phyloP scores from a whole-genome alignment of 179 eudicot species.

The Actinidia chinensis region DNA sequence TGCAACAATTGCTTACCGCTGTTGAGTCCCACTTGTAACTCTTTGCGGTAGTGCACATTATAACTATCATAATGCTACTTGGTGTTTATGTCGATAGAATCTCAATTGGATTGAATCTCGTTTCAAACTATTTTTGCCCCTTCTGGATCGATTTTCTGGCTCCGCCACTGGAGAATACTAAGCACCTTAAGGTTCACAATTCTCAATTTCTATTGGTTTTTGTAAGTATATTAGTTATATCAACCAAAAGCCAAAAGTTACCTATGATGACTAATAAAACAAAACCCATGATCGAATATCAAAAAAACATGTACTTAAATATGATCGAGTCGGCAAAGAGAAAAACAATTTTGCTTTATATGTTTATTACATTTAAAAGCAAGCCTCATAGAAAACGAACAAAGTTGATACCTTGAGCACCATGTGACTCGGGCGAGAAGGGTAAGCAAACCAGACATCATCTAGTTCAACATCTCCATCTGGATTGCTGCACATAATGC shows the following conservation, averaged over 20 bases:
- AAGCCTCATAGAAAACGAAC: background rate
- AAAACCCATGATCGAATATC: background rate
- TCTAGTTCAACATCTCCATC: conserved; percentile 72
- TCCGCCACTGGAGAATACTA: background rate
- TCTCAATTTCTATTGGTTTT: background rate
- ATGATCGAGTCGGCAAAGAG: background rate
- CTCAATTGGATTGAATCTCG: too few relatives aligned
- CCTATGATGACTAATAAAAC: background rate
- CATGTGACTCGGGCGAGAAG: conserved; percentile 80
- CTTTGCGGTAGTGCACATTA: too few relatives aligned
- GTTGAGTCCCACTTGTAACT: too few relatives aligned
- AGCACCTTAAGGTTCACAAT: background rate
- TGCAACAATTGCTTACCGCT: too few relatives aligned
- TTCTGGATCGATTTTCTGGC: too few relatives aligned
- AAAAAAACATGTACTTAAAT: background rate
- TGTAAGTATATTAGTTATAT: background rate
- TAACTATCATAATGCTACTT: too few relatives aligned
- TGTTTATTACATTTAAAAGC: background rate
- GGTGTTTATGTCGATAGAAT: too few relatives aligned
- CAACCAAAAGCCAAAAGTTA: background rate
- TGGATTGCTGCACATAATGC: conserved; percentile 39
- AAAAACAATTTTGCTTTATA: background rate
- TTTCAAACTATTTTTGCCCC: too few relatives aligned
- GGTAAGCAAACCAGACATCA: conserved; percentile 90
- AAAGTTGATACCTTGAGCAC: conserved; percentile 59